Percentiles rank a stretch among this genome's conserved stretches.
Conservation (phyloP, 176 grass and related monocot species). For the Rhynchospora breviuscula region DNA sequence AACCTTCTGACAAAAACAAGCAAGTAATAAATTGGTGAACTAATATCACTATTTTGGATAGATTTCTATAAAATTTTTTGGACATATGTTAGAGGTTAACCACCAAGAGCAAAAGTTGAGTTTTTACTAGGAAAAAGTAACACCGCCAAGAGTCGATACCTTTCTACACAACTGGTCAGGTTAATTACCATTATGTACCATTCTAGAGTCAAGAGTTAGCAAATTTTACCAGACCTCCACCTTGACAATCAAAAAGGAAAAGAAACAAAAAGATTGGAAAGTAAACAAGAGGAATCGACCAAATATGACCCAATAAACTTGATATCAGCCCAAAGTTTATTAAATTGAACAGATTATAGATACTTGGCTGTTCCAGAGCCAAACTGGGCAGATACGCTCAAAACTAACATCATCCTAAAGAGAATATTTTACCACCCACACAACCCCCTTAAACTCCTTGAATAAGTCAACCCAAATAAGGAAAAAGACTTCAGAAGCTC, state of each 20-base stretch:
- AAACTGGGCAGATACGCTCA: not conserved
- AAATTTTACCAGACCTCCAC: not conserved
- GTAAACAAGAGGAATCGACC: not conserved
- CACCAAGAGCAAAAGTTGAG: not conserved
- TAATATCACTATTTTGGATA: not conserved
- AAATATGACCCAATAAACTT: not conserved
- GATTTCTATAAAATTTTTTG: not conserved
- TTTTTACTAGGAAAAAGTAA: not conserved
- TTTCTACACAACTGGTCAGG: not conserved
- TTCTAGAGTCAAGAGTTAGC: not conserved
- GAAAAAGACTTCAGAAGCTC: conserved; percentile 18
- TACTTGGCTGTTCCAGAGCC: not conserved
- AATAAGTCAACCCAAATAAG: not conserved
- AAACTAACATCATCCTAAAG: not conserved
- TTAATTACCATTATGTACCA: not conserved
- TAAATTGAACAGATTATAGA: not conserved
- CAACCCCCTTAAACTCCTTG: not conserved
- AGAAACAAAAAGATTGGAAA: not conserved
- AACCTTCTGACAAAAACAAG: not conserved
- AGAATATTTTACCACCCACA: not conserved
- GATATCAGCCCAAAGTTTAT: not conserved
- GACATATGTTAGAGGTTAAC: not conserved
- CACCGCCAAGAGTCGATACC: not conserved
- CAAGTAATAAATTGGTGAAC: not conserved
- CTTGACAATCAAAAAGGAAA: not conserved